Evolutionary conservation across 495 filamentous ascomycete species (phyloP), one percentile per base, ranked within the genome.

Genomic region (Chlorociboria aeruginascens): DNA sequence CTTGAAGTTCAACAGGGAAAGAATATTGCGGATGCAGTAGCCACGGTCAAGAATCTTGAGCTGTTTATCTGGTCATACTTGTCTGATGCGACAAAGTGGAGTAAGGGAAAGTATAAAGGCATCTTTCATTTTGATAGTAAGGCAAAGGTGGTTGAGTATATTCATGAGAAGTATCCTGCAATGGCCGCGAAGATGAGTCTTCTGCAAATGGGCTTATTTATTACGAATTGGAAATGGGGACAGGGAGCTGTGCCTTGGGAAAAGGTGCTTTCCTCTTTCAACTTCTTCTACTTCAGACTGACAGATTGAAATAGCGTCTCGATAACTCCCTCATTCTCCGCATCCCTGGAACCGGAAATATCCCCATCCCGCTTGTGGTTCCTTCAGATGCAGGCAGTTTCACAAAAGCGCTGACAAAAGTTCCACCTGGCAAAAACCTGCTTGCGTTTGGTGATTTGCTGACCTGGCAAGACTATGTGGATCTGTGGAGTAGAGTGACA

Each of bases 21-120:
- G 45, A 76, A 71, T 40, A 62, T 71, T 12, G 66, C 65, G 7
- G 63, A 73, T 45, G 69, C 69, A 1, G 70, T 69, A 13, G 31
- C 43, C 7, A 46, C 12, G 8, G 32, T 36, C 4, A n/a, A 25
- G 16, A 16, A 3, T 8, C 63, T 74, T 8, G 63, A 73, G 39
- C 60, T 70, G 28, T 61, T 75, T 41, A 50, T 72, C n/a, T 61
- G 57, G 43, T 66, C 61, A 7, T 55, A 57, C 7, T 51, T 73
- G 8, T 45, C 55, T 2, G 54, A 53, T 32, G 58, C 46, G 0
- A 60, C 65, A 52, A 13, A 52, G 20, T 28, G n/a, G n/a, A 59
- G 48, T 38, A 45, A 43, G 7, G 66, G 67, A 7, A 62, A 63
- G 49, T 61, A 65, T 35, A 32, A 37, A 8, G 47, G 67, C 35